Evolutionary conservation across 441 rosid species (phyloP).

Genomic region (Erodium texanum): DNA sequence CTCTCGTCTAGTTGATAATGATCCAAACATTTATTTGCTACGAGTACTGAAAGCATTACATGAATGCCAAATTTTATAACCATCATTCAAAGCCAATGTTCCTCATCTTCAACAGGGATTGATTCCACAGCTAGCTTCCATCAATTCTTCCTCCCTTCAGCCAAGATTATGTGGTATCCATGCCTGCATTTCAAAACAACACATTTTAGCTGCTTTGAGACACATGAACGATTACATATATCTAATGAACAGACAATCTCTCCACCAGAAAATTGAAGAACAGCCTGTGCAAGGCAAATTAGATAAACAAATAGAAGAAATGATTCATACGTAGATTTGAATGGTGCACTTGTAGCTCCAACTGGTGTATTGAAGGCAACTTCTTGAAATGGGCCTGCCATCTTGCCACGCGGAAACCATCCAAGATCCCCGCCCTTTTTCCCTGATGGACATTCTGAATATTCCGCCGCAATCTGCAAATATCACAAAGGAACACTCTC

Average conservation of each 20-base stretch:
- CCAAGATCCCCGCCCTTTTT: conserved; percentile 98
- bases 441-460: conserved; percentile 88
- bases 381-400: conserved; percentile 96
- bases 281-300: background rate
- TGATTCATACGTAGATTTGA: conserved; percentile 74
- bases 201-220: background rate
- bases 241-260: too few species aligned
- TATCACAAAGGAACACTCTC: background rate
- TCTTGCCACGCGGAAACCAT: conserved; percentile 97
- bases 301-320: background rate
- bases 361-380: conserved; percentile 70
- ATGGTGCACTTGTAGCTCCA: conserved; percentile 90
- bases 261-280: too few species aligned
- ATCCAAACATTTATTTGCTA: background rate
- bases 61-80: too few species aligned
- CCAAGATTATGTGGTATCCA: conserved; percentile 76
- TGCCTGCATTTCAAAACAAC: conserved; percentile 41
- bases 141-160: conserved; percentile 88
- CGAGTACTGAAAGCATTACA: background rate
- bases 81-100: too few species aligned
- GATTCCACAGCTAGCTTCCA: background rate
- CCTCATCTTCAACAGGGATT: too few species aligned
- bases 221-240: background rate
- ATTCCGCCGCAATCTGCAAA: conserved; percentile 76
- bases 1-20: background rate